These are phyloP conservation scores for Cladophialophora immunda DNA, from an alignment of 2,329 filamentous ascomycete genomes.

Conservation along the genomic window DNA sequence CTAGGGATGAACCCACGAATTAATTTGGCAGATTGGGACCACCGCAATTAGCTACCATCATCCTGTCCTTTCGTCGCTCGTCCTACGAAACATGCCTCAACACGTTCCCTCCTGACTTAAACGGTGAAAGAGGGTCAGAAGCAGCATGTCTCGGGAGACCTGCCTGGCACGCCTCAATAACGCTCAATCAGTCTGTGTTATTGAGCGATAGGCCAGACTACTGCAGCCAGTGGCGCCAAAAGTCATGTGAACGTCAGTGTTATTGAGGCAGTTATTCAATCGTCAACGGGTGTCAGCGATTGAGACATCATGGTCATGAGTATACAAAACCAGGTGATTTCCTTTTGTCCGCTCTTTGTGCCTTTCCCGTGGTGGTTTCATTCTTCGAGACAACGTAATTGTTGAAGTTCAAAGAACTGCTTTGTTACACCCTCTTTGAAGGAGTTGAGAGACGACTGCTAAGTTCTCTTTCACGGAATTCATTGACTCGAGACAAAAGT, in stretches of 20 bases:
- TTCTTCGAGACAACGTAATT: slow-evolving; percentile 1
- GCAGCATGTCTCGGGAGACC: neutral
- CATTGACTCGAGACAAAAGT: slow-evolving; percentile 22
- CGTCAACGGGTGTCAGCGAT: slow-evolving; percentile 8
- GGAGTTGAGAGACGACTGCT: neutral
- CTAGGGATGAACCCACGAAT: too few species aligned
- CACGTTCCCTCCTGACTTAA: neutral
- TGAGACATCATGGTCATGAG: slow-evolving; percentile 17
- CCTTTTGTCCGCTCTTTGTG: neutral
- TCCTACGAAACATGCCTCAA: neutral
- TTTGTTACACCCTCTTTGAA: slow-evolving; percentile 14
- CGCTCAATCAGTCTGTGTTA: neutral
- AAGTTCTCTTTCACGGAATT: neutral
- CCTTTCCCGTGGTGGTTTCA: slow-evolving; percentile 1
- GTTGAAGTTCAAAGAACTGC: slow-evolving; percentile 3
- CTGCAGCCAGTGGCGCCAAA: neutral
- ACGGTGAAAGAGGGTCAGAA: slow-evolving; percentile 2
- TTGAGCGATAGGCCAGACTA: neutral
- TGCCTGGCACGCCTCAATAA: slow-evolving; percentile 14
- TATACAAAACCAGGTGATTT: slow-evolving; percentile 15
- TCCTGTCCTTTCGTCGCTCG: neutral
- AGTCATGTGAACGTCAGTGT: slow-evolving; percentile 10
- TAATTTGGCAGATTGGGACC: neutral
- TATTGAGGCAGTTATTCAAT: slow-evolving; percentile 25
- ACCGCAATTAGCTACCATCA: neutral